A percentile compares a stretch with the other conserved stretches of the same genome.
Conservation (phyloP, 208 protist genomes). For the Blastocrithidia nonstop region DNA sequence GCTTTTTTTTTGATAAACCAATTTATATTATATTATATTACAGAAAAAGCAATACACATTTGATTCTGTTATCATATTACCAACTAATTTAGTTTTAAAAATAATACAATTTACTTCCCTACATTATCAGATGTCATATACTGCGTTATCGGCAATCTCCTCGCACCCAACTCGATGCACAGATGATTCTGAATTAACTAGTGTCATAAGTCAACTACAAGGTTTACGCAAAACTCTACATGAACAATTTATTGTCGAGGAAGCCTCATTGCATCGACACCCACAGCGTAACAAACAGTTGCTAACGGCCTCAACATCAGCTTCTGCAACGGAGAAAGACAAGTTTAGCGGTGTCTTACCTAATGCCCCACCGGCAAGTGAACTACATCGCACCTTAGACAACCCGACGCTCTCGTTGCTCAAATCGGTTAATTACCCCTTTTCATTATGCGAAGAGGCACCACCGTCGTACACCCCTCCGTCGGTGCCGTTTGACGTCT, state of each 20-base stretch:
- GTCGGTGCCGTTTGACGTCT: constrained; percentile 62
- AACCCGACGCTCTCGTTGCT: constrained; percentile 34
- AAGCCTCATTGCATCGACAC: not conserved
- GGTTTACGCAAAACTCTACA: constrained; percentile 25
- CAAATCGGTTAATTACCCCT: constrained; percentile 67
- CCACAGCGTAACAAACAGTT: not conserved
- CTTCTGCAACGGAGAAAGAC: not conserved
- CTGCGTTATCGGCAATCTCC: no score
- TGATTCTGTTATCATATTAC: no score
- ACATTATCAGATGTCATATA: no score
- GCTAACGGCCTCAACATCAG: not conserved
- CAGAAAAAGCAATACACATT: no score
- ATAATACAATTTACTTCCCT: no score
- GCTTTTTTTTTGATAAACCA: no score
- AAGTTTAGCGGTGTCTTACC: not conserved
- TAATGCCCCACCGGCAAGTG: constrained; percentile 8
- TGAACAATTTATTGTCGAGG: constrained; percentile 28
- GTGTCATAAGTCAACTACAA: constrained; percentile 18
- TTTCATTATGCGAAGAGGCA: constrained; percentile 64
- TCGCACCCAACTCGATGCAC: no score
- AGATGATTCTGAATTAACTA: no score
- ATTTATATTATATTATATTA: no score
- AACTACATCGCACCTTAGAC: constrained; percentile 49
- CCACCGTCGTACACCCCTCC: constrained; percentile 55
- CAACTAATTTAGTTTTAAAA: no score